A percentile compares a stretch with the other conserved stretches of the same genome.
Conservation (phyloP, 2,329 filamentous ascomycete genomes). For the Aureobasidium sp. region DNA sequence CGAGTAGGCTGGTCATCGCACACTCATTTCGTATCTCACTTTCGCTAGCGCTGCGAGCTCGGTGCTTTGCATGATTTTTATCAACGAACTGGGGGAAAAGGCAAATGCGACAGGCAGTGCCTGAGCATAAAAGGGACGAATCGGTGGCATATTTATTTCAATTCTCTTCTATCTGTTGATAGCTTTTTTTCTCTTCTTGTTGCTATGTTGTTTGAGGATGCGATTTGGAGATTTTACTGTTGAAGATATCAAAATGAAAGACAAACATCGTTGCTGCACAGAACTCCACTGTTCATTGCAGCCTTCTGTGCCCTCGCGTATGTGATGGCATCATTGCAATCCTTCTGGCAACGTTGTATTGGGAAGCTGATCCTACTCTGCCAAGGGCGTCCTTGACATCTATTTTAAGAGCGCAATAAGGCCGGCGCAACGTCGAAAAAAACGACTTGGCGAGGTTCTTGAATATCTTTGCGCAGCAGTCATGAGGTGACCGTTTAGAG, state of each 20-base stretch:
- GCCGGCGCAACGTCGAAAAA: constrained; percentile 1
- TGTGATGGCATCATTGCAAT: not conserved
- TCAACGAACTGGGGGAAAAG: constrained; percentile 4
- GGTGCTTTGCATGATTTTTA: constrained; percentile 13
- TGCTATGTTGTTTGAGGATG: constrained; percentile 8
- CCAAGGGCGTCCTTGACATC: not conserved
- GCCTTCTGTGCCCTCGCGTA: not conserved
- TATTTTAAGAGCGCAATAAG: constrained; percentile 9
- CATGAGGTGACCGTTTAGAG: not conserved
- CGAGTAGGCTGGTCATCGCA: not conserved
- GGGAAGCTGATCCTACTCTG: not conserved
- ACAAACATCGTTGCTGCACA: not conserved
- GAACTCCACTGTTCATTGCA: not conserved
- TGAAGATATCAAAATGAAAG: constrained; percentile 1
- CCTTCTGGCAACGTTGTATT: not conserved
- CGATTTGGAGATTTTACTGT: not conserved
- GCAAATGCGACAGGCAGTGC: constrained; percentile 14
- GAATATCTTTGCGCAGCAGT: not conserved
- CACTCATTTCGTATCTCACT: constrained; percentile 15
- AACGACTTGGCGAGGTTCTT: not conserved
- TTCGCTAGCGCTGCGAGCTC: constrained; percentile 15
- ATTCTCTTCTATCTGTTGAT: constrained; percentile 15
- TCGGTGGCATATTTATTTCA: not conserved
- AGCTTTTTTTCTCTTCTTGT: constrained; percentile 14
- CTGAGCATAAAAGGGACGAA: not conserved